These are phyloP conservation scores for Daldinia childiae DNA, from an alignment of 495 filamentous ascomycete genomes.

Conservation along the genomic window DNA sequence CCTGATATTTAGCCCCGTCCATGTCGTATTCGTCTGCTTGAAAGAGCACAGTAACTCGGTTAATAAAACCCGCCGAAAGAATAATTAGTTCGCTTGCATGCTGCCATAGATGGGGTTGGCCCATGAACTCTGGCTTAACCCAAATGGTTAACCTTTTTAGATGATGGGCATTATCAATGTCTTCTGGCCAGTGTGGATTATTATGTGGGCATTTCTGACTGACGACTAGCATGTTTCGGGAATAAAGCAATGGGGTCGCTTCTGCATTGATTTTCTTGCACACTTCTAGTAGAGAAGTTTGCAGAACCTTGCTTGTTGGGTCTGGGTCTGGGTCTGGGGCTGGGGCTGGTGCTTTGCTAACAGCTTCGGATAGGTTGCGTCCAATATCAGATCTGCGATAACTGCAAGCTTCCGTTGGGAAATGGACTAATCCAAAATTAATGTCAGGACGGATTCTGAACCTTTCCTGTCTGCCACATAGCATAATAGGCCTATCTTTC, in stretches of 20 bases:
- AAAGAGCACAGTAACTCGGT: background rate
- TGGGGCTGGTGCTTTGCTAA: background rate
- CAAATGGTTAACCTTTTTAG: background rate
- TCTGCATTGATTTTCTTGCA: background rate
- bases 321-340: background rate
- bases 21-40: background rate
- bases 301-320: background rate
- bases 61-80: background rate
- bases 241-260: background rate
- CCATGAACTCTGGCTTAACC: background rate
- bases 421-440: background rate
- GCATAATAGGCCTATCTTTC: background rate
- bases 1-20: background rate
- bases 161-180: background rate
- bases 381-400: background rate
- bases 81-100: background rate
- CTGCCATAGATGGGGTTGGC: background rate
- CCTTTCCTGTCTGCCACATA: background rate
- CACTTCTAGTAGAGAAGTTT: background rate
- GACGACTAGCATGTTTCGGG: background rate
- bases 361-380: background rate
- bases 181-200: background rate
- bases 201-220: background rate
- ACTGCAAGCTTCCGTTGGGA: background rate
- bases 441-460: background rate